Conservation (phyloP, 352 stramenopile species). For the Phytophthora lateralis region DNA sequence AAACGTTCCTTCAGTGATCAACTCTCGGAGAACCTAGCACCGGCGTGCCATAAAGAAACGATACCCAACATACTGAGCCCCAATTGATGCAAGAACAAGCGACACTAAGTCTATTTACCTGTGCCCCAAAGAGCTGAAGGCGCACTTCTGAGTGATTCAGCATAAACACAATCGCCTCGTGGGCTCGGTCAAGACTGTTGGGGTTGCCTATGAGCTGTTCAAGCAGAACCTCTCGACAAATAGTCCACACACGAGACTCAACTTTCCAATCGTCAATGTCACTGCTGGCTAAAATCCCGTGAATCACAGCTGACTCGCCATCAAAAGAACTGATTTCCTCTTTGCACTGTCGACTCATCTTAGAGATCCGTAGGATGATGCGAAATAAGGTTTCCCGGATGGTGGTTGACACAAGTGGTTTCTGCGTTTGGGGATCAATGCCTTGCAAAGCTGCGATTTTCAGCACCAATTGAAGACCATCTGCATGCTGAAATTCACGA, state of each 20-base stretch:
- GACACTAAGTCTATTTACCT: constrained; percentile 29
- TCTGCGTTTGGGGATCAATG: constrained; percentile 9
- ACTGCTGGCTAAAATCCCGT: constrained; percentile 37
- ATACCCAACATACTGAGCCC: neutral
- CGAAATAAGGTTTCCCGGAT: constrained; percentile 42
- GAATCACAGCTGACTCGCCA: constrained; percentile 54
- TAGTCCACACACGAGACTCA: constrained; percentile 23
- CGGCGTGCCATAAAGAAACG: neutral
- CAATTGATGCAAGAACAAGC: neutral
- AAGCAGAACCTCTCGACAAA: constrained; percentile 54
- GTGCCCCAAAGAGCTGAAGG: constrained; percentile 58
- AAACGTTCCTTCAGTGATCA: constrained; percentile 60
- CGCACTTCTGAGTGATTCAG: constrained; percentile 32
- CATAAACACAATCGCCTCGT: constrained; percentile 51
- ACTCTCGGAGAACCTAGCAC: constrained; percentile 55
- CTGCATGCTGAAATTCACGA: constrained; percentile 57
- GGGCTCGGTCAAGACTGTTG: constrained; percentile 28
- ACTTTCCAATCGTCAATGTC: constrained; percentile 19
- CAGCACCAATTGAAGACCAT: constrained; percentile 55
- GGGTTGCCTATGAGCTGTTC: constrained; percentile 67
- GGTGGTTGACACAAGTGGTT: constrained; percentile 20
- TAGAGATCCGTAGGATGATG: constrained; percentile 48
- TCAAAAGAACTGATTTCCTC: constrained; percentile 50
- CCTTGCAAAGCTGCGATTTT: constrained; percentile 38
- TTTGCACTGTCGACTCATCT: constrained; percentile 47